phyloP scores from a whole-genome alignment of 345 rosid species.

The Eucalyptus curtisii region DNA sequence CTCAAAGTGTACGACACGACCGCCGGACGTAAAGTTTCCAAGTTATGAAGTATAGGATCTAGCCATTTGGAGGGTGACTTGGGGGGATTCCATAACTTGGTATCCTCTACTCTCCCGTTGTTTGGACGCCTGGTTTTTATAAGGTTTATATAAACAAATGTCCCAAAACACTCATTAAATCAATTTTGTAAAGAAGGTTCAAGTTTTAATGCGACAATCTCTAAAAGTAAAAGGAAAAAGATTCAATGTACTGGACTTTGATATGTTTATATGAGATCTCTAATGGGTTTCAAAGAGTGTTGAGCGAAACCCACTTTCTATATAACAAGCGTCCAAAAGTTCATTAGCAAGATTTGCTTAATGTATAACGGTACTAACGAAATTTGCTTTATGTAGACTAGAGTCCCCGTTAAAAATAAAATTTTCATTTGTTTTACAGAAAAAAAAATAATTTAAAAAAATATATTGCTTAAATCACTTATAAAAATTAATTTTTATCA shows the following conservation, averaged over 20 bases:
- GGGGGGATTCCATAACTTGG: not conserved
- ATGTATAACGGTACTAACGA: too few relatives aligned
- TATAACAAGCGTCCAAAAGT: not conserved
- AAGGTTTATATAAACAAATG: not conserved
- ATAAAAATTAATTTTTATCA: too few relatives aligned
- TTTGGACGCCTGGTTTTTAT: not conserved
- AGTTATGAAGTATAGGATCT: not conserved
- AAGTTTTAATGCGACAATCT: not conserved
- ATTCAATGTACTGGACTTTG: not conserved
- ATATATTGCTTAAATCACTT: not conserved
- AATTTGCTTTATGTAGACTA: not conserved
- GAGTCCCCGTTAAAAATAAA: not conserved
- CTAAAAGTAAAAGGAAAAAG: not conserved
- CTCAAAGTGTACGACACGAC: slow-evolving; percentile 63
- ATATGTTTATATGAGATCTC: not conserved
- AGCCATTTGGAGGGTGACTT: not conserved
- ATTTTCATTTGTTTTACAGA: too few relatives aligned
- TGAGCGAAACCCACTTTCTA: not conserved
- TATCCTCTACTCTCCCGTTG: not conserved
- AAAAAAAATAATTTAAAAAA: too few relatives aligned
- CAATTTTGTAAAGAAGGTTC: not conserved
- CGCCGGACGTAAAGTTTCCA: not conserved
- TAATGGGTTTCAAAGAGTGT: not conserved
- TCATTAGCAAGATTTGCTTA: not conserved
- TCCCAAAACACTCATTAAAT: not conserved